Percentiles rank a stretch among this genome's conserved stretches.
Evolutionary conservation across 1,139 yeast species (phyloP).

Genomic region (Taphrina confusa): DNA sequence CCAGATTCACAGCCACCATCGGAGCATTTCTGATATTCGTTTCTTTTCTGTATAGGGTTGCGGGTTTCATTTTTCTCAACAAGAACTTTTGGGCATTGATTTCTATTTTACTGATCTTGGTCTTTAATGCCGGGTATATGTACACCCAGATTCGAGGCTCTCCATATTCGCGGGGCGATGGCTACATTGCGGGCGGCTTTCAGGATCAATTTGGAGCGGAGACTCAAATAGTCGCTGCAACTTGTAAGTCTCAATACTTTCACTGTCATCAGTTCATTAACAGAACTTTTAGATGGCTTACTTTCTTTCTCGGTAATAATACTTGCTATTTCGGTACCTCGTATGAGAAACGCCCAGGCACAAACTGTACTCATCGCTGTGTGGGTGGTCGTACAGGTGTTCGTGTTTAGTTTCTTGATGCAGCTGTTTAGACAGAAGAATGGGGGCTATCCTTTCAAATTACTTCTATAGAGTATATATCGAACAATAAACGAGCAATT

Average conservation of each 20-base stretch:
- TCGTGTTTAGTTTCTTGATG: constrained; percentile 56
- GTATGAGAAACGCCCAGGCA: constrained; percentile 49
- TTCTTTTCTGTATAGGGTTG: constrained; percentile 44
- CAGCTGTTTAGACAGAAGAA: constrained; percentile 59
- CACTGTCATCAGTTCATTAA: no score
- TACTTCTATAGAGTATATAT: constrained; percentile 42
- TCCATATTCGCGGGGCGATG: constrained; percentile 64
- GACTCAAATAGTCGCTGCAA: constrained; percentile 61
- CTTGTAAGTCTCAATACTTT: constrained; percentile 59
- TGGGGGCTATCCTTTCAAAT: constrained; percentile 58
- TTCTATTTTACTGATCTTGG: constrained; percentile 61
- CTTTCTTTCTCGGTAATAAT: constrained; percentile 50
- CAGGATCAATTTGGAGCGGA: constrained; percentile 78
- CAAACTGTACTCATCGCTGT: constrained; percentile 54
- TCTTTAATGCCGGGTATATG: constrained; percentile 90
- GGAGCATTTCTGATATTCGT: constrained; percentile 44
- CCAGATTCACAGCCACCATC: constrained; percentile 39
- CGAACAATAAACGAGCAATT: no score
- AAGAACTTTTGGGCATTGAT: constrained; percentile 67
- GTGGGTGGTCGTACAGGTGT: constrained; percentile 50
- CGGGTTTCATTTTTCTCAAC: constrained; percentile 47
- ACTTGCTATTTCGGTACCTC: constrained; percentile 57
- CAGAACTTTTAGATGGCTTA: constrained; percentile 45
- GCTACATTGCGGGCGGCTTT: constrained; percentile 68
- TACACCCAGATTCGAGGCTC: constrained; percentile 79